phyloP scores from a whole-genome alignment of 2,329 filamentous ascomycete species.

The Penicillium sp. region DNA sequence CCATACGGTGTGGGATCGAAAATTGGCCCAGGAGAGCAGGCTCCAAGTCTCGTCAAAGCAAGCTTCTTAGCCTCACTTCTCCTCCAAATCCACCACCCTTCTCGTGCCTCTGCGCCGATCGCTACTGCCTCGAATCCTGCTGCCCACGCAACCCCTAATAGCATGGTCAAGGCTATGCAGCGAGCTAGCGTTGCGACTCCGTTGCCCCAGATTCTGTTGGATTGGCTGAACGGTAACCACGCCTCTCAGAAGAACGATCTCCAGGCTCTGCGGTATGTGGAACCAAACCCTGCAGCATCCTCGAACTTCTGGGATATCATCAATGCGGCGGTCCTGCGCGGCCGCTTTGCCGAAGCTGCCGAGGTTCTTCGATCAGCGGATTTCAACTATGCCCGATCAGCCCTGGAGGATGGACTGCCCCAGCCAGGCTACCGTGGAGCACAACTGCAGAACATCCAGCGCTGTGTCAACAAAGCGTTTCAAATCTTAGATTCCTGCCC shows the following conservation, averaged over 20 bases:
- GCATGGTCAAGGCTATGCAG: slow-evolving; percentile 29
- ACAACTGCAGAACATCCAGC: slow-evolving; percentile 74
- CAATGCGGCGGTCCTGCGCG: slow-evolving; percentile 70
- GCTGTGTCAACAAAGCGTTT: slow-evolving; percentile 66
- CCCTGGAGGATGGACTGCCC: slow-evolving; percentile 60
- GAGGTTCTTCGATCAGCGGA: slow-evolving; percentile 69
- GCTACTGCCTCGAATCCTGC: slow-evolving; percentile 23
- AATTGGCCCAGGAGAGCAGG: slow-evolving; percentile 63
- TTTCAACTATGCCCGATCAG: slow-evolving; percentile 70
- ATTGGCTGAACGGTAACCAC: slow-evolving; percentile 77
- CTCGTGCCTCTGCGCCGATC: slow-evolving; percentile 33
- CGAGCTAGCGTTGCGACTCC: slow-evolving; percentile 39
- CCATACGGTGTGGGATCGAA: slow-evolving; percentile 50
- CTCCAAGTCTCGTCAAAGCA: slow-evolving; percentile 69
- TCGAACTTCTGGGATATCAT: slow-evolving; percentile 80
- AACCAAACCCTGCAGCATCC: slow-evolving; percentile 73
- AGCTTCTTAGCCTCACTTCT: slow-evolving; percentile 74
- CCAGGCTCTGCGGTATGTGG: slow-evolving; percentile 60
- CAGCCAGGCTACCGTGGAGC: slow-evolving; percentile 68
- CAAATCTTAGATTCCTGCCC: slow-evolving; percentile 72
- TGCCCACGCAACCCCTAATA: slow-evolving; percentile 27
- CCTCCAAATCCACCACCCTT: slow-evolving; percentile 73
- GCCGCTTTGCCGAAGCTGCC: slow-evolving; percentile 66
- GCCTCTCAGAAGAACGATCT: slow-evolving; percentile 68
- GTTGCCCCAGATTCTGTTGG: slow-evolving; percentile 73